phyloP scores from a whole-genome alignment of 352 stramenopile genomes.

The Phytophthora crassamura region DNA sequence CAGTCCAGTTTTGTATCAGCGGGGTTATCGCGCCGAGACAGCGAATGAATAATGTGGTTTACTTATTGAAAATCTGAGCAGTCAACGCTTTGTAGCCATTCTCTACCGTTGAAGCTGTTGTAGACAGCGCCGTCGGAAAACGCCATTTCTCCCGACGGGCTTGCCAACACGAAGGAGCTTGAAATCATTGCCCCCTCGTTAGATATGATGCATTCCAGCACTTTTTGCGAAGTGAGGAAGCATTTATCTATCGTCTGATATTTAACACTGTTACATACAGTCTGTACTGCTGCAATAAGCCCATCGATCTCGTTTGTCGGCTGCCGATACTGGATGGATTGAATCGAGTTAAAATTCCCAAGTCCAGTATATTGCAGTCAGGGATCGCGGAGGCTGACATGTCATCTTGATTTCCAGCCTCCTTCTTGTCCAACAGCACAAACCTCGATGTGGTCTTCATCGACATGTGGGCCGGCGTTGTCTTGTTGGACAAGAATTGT shows the following conservation, averaged over 20 bases:
- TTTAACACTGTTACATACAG: not conserved
- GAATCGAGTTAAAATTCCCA: conserved; percentile 15
- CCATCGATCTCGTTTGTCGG: conserved; percentile 7
- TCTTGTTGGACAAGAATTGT: conserved; percentile 16
- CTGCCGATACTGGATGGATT: conserved; percentile 7
- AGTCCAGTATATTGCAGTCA: conserved; percentile 7
- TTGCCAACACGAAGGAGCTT: conserved; percentile 9
- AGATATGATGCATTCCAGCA: conserved; percentile 5
- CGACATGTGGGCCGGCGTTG: conserved; percentile 11
- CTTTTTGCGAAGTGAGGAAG: conserved; percentile 17
- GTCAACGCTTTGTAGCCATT: conserved; percentile 2
- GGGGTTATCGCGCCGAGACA: too few species aligned
- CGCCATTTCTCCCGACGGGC: not conserved
- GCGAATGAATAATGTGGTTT: too few species aligned
- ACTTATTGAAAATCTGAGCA: conserved; percentile 2
- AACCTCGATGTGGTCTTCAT: conserved; percentile 9
- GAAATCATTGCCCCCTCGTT: conserved; percentile 7
- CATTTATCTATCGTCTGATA: not conserved
- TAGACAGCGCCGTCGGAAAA: not conserved
- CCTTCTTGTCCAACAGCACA: not conserved
- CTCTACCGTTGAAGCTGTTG: not conserved
- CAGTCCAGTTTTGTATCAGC: too few species aligned
- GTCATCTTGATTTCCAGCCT: conserved; percentile 17
- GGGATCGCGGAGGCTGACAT: conserved; percentile 14
- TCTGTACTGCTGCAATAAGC: not conserved